These are phyloP conservation scores for Mucor sp. DNA, from an alignment of 371 early-diverging fungal genomes.

Conservation along the genomic window DNA sequence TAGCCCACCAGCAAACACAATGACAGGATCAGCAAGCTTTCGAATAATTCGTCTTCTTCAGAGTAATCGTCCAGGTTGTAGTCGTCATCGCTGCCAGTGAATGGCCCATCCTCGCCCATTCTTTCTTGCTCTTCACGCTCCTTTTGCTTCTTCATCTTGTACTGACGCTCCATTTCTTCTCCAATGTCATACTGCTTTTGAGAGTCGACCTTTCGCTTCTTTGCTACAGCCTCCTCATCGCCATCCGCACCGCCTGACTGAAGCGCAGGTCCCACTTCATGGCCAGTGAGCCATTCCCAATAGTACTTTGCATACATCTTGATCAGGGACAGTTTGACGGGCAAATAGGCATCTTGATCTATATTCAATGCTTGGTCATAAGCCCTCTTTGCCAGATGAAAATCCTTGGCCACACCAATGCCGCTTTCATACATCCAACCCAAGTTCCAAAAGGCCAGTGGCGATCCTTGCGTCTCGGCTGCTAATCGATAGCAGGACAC, in stretches of 20 bases:
- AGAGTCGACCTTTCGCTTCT: slow-evolving; percentile 24
- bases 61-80: slow-evolving; percentile 33
- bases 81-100: slow-evolving; percentile 20
- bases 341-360: slow-evolving; percentile 82
- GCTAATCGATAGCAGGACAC: slow-evolving; percentile 88
- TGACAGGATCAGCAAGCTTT: slow-evolving; percentile 57
- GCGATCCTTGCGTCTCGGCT: slow-evolving; percentile 76
- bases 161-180: slow-evolving; percentile 43
- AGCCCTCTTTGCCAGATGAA: slow-evolving; percentile 89
- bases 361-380: slow-evolving; percentile 80
- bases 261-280: slow-evolving; percentile 47
- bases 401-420: slow-evolving; percentile 86
- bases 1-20: slow-evolving; percentile 63
- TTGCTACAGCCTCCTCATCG: background rate
- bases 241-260: background rate
- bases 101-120: slow-evolving; percentile 10
- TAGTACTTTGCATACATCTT: slow-evolving; percentile 73
- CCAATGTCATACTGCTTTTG: slow-evolving; percentile 24
- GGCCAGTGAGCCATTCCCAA: slow-evolving; percentile 65
- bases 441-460: slow-evolving; percentile 94
- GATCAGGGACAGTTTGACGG: slow-evolving; percentile 76
- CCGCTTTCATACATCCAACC: slow-evolving; percentile 98
- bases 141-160: slow-evolving; percentile 37
- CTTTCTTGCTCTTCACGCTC: slow-evolving; percentile 39
- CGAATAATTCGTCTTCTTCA: slow-evolving; percentile 58